phyloP scores from a whole-genome alignment of 768 basidiomycete genomes.

The Lentinus brumalis region DNA sequence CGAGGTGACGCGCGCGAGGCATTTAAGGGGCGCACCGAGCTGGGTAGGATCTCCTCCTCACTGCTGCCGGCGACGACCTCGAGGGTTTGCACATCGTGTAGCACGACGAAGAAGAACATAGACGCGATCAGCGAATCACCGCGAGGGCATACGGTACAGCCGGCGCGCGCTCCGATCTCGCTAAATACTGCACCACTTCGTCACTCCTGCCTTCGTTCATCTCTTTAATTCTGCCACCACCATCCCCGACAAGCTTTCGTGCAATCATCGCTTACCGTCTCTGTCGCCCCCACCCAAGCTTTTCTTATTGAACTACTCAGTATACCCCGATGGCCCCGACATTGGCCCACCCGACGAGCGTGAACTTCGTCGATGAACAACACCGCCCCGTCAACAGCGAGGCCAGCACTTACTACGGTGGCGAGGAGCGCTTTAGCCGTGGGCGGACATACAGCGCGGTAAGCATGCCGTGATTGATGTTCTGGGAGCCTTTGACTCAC shows the following conservation, averaged over 20 bases:
- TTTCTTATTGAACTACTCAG: neutral
- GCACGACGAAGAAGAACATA: neutral
- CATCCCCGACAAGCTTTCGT: neutral
- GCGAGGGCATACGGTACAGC: neutral
- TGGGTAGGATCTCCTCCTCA: neutral
- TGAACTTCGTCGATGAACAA: conserved; percentile 68
- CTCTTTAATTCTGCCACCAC: conserved; percentile 15
- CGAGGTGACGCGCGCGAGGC: conserved; percentile 12
- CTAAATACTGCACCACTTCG: conserved; percentile 3
- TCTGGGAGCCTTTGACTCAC: neutral
- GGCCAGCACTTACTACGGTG: conserved; percentile 81
- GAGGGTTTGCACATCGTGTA: neutral
- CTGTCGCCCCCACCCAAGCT: conserved; percentile 1
- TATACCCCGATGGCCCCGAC: conserved; percentile 59
- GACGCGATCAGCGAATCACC: conserved; percentile 5
- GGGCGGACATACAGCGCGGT: conserved; percentile 89
- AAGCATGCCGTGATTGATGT: conserved; percentile 31
- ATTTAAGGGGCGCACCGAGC: conserved; percentile 5
- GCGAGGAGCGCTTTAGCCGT: conserved; percentile 75
- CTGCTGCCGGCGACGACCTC: conserved; percentile 3
- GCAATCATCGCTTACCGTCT: neutral
- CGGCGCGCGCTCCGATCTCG: conserved; percentile 20
- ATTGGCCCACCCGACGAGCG: conserved; percentile 62
- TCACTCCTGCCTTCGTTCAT: neutral
- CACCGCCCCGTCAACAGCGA: conserved; percentile 59